These are phyloP conservation scores for Vigna radiata DNA, from an alignment of 306 rosid species.

Conservation along the genomic window DNA sequence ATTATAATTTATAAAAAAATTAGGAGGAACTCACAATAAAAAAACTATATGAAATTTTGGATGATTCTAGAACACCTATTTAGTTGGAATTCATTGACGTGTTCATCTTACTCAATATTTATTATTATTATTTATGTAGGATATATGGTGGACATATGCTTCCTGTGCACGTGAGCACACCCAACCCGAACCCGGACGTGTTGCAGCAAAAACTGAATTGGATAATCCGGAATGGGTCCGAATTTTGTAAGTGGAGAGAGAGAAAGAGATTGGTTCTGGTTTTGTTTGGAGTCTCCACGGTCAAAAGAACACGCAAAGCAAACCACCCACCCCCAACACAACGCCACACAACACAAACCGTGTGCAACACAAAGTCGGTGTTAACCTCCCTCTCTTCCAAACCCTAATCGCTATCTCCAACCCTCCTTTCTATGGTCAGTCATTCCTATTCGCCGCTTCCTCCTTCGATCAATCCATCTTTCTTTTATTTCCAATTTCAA, in stretches of 20 bases:
- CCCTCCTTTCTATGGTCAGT: constrained; percentile 1
- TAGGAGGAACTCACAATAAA: too few relatives aligned
- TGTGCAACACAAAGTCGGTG: constrained; percentile 49
- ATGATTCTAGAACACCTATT: too few relatives aligned
- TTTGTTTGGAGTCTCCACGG: constrained; percentile 60
- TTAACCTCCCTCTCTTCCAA: constrained; percentile 30
- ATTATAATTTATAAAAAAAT: too few relatives aligned
- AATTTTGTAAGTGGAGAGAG: constrained; percentile 57
- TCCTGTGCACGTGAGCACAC: constrained; percentile 49
- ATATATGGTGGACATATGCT: neutral
- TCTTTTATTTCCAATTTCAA: constrained; percentile 8
- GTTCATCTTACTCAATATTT: too few relatives aligned
- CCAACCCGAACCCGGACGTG: constrained; percentile 74
- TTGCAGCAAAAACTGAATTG: constrained; percentile 64
- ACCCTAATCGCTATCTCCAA: constrained; percentile 49
- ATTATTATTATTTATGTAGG: too few relatives aligned
- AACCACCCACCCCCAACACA: constrained; percentile 36
- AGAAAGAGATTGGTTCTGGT: constrained; percentile 58
- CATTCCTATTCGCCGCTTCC: neutral
- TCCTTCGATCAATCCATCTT: neutral
- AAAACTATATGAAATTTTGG: too few relatives aligned
- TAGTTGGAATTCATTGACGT: too few relatives aligned
- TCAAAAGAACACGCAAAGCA: constrained; percentile 59
- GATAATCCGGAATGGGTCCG: constrained; percentile 78
- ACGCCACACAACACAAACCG: constrained; percentile 7